Conservation (phyloP, 495 filamentous ascomycete genomes). For the Trichoderma reesei region DNA sequence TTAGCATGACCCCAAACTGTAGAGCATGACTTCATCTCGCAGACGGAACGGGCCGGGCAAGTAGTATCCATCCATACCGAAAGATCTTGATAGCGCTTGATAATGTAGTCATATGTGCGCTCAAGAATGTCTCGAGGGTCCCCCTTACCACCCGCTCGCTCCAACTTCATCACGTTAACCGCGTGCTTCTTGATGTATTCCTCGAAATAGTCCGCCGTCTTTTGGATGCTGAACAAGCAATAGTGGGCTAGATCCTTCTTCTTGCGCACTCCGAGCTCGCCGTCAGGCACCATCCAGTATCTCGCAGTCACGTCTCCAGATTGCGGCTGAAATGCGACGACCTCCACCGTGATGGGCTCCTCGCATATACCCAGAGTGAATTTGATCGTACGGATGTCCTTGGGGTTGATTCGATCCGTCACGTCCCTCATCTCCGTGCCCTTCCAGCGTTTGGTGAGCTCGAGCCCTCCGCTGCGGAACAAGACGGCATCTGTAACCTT, state of each 20-base stretch:
- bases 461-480: constrained; percentile 29
- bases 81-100: constrained; percentile 13
- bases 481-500: constrained; percentile 28
- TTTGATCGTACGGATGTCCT: constrained; percentile 18
- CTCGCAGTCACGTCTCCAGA: constrained; percentile 23
- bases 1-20: background rate
- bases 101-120: constrained; percentile 19
- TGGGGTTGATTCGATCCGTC: constrained; percentile 18
- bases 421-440: constrained; percentile 30
- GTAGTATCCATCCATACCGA: constrained; percentile 12
- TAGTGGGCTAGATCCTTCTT: constrained; percentile 22
- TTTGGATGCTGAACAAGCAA: constrained; percentile 26
- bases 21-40: too few relatives aligned
- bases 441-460: constrained; percentile 29
- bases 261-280: constrained; percentile 13
- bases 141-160: constrained; percentile 12
- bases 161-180: constrained; percentile 13
- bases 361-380: constrained; percentile 24
- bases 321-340: constrained; percentile 25
- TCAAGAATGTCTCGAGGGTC: constrained; percentile 8
- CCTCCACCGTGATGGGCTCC: constrained; percentile 21
- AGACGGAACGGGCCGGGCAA: too few relatives aligned
- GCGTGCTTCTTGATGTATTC: constrained; percentile 24
- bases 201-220: constrained; percentile 23
- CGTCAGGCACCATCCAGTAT: constrained; percentile 19